Evolutionary conservation across 2,329 filamentous ascomycete species (phyloP).

Genomic region (Colletotrichum limetticola): DNA sequence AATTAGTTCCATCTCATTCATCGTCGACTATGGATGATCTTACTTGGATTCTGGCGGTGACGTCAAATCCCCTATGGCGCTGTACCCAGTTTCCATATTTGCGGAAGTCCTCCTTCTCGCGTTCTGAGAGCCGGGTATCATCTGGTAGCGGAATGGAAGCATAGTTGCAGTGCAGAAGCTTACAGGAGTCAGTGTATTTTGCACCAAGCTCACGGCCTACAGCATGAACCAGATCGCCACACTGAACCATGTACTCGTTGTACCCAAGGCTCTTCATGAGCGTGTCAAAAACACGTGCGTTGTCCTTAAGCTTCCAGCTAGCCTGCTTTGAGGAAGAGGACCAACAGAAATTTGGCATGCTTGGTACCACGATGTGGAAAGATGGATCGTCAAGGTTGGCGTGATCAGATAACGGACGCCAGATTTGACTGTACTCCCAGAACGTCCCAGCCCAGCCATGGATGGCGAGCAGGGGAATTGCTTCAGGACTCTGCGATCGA

Average conservation of each 20-base stretch:
- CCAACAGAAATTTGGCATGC: constrained; percentile 51
- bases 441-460: constrained; percentile 59
- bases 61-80: constrained; percentile 52
- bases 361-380: constrained; percentile 51
- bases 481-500: constrained; percentile 35
- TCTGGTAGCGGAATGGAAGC: constrained; percentile 49
- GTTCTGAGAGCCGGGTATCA: constrained; percentile 42
- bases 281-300: constrained; percentile 47
- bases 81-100: constrained; percentile 46
- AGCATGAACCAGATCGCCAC: constrained; percentile 54
- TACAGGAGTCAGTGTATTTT: constrained; percentile 45
- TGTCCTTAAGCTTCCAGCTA: constrained; percentile 49
- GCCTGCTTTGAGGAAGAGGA: constrained; percentile 42
- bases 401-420: constrained; percentile 45
- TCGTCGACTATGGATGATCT: not conserved
- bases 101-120: constrained; percentile 44
- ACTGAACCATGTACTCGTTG: constrained; percentile 48
- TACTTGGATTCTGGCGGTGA: constrained; percentile 50
- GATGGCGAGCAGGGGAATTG: constrained; percentile 52
- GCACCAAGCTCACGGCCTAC: constrained; percentile 50
- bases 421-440: constrained; percentile 54
- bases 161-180: constrained; percentile 52
- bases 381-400: constrained; percentile 23
- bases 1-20: not conserved
- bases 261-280: constrained; percentile 54